These are phyloP conservation scores for Pseudonitzschia multistriata DNA, from an alignment of 108 stramenopile genomes.

Conservation along the genomic window DNA sequence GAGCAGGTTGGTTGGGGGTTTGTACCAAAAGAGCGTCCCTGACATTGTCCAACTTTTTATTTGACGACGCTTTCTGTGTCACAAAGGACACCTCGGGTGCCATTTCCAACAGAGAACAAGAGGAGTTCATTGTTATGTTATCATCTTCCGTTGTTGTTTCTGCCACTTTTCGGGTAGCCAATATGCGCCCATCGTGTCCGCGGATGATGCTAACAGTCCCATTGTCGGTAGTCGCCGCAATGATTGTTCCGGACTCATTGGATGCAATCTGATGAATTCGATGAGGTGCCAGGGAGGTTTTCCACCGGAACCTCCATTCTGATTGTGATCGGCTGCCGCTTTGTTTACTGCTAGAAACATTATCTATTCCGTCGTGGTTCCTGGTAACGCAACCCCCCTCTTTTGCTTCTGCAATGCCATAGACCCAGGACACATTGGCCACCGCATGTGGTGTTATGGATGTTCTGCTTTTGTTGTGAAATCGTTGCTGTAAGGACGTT, in stretches of 20 bases:
- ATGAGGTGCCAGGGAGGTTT: constrained; percentile 43
- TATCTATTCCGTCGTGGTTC: background rate
- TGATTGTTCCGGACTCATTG: constrained; percentile 51
- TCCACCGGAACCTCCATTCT: constrained; percentile 42
- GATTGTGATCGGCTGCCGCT: constrained; percentile 4
- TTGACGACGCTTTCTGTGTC: background rate
- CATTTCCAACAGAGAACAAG: constrained; percentile 1
- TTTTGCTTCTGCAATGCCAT: constrained; percentile 9
- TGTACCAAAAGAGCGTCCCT: constrained; percentile 37
- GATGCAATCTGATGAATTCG: constrained; percentile 45
- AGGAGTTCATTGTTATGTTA: background rate
- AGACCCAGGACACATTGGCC: constrained; percentile 23
- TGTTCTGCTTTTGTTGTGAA: background rate
- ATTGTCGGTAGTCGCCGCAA: constrained; percentile 54
- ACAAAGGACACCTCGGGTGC: constrained; percentile 24
- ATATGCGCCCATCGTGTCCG: constrained; percentile 56
- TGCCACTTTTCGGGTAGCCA: constrained; percentile 58
- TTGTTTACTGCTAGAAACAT: background rate
- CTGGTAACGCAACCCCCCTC: background rate
- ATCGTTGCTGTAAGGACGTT: background rate
- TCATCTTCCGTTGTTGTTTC: constrained; percentile 15
- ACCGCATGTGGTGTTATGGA: constrained; percentile 32
- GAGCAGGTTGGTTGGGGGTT: constrained; percentile 31
- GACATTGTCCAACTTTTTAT: background rate
- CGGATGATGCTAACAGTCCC: constrained; percentile 59